Percentiles rank a stretch among this genome's conserved stretches.
Conservation (phyloP, 2,329 filamentous ascomycete genomes). For the Alternaria arborescens region DNA sequence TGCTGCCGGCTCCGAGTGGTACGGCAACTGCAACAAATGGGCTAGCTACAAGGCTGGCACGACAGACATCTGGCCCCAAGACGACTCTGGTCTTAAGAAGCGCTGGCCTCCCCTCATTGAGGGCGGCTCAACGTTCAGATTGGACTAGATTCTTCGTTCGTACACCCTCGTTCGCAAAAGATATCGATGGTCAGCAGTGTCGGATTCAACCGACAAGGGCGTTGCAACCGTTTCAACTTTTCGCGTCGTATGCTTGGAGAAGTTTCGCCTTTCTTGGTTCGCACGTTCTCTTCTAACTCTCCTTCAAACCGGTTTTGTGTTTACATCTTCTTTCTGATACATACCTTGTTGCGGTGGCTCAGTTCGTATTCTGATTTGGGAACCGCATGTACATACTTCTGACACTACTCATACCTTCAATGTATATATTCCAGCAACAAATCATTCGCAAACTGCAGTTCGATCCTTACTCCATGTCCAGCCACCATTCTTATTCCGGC, state of each 20-base stretch:
- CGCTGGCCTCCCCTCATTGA: conserved; percentile 33
- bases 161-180: not conserved
- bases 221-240: not conserved
- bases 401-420: not conserved
- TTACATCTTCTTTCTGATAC: not conserved
- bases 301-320: not conserved
- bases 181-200: not conserved
- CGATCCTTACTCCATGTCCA: not conserved
- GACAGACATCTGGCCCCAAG: conserved; percentile 45
- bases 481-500: not conserved
- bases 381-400: not conserved
- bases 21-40: conserved; percentile 40
- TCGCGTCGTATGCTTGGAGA: not conserved
- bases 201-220: not conserved
- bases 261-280: not conserved
- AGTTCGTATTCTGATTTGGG: not conserved
- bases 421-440: not conserved
- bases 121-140: not conserved
- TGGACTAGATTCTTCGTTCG: not conserved
- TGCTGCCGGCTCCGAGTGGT: conserved; percentile 33
- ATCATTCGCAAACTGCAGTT: not conserved
- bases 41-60: conserved; percentile 23
- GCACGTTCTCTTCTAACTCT: conserved; percentile 19
- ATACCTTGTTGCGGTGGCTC: not conserved
- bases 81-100: conserved; percentile 53